Evolutionary conservation across 2,329 filamentous ascomycete genomes (phyloP).

Genomic region (Falciphora oryzae): DNA sequence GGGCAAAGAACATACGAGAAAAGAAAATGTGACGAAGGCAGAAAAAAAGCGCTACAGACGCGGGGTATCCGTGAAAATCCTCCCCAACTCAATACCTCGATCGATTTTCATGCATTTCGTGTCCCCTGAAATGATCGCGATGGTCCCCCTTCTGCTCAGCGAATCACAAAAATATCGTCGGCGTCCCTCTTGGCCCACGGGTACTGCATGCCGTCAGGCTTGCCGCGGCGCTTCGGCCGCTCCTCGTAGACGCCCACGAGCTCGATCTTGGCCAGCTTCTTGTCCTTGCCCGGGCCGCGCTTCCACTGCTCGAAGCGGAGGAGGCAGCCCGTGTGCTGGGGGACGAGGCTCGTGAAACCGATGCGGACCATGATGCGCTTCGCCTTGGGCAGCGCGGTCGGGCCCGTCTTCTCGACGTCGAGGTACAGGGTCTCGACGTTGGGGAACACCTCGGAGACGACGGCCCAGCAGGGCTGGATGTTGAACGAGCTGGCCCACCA

Average conservation of each 20-base stretch:
- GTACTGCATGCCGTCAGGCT: not conserved
- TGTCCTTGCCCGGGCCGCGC: not conserved
- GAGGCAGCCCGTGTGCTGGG: not conserved
- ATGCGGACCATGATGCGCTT: slow-evolving; percentile 8
- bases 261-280: not conserved
- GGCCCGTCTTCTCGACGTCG: slow-evolving; percentile 4
- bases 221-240: not conserved
- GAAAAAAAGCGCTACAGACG: not conserved
- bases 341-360: not conserved
- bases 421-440: slow-evolving; percentile 10
- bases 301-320: slow-evolving; percentile 1
- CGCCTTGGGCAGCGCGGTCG: not conserved
- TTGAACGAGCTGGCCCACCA: not conserved
- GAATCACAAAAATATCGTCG: slow-evolving; percentile 2
- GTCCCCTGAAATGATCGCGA: not conserved
- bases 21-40: not conserved
- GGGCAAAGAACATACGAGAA: not conserved
- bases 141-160: not conserved
- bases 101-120: not conserved
- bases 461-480: not conserved
- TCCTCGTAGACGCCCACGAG: slow-evolving; percentile 7
- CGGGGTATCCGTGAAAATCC: not conserved
- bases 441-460: not conserved
- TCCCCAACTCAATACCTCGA: not conserved
- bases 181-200: not conserved